Conservation (phyloP, 2,329 filamentous ascomycete species). For the Aureobasidium lini region DNA sequence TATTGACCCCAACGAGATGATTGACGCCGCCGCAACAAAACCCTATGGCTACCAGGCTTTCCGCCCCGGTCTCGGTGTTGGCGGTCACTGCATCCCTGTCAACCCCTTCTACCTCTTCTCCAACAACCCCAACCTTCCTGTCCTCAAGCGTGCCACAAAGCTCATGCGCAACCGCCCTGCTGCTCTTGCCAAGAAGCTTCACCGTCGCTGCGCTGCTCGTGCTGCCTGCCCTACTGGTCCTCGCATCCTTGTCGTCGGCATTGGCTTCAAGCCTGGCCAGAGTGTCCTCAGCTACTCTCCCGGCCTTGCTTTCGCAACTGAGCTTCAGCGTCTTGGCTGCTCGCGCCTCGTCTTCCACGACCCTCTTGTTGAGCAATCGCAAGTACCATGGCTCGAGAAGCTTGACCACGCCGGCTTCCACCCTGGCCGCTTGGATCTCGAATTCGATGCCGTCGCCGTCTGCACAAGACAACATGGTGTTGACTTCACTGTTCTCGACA, state of each 20-base stretch:
- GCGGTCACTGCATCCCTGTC: conserved; percentile 50
- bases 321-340: conserved; percentile 16
- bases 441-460: conserved; percentile 18
- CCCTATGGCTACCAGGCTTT: conserved; percentile 45
- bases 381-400: conserved; percentile 17
- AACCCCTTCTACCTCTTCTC: conserved; percentile 49
- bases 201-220: conserved; percentile 13
- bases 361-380: conserved; percentile 17
- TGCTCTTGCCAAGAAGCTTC: conserved; percentile 13
- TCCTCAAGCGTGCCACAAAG: conserved; percentile 39
- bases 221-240: conserved; percentile 6
- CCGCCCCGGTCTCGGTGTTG: conserved; percentile 43
- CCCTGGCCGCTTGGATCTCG: conserved; percentile 13
- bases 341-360: conserved; percentile 17
- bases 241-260: conserved; percentile 17
- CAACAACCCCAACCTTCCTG: conserved; percentile 38
- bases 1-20: conserved; percentile 18
- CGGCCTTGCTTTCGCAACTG: conserved; percentile 16
- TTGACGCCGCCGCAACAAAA: conserved; percentile 17
- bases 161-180: conserved; percentile 39
- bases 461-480: conserved; percentile 18
- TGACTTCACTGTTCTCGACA: conserved; percentile 17
- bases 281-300: conserved; percentile 18
- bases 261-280: conserved; percentile 20
- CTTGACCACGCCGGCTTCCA: conserved; percentile 14